Conservation (phyloP, 306 rosid genomes). For the Inga laurina region DNA sequence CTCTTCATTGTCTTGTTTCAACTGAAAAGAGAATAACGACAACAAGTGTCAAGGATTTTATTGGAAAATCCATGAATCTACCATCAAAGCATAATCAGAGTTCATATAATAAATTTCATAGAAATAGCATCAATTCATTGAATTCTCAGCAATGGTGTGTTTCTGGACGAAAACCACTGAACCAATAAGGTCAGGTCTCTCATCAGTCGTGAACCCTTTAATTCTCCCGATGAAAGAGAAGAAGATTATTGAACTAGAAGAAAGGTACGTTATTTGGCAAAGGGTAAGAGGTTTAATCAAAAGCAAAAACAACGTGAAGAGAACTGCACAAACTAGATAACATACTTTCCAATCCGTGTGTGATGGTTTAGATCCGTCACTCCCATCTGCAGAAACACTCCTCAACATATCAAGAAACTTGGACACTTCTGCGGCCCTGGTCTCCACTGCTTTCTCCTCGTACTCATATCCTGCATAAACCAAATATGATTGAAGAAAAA, state of each 20-base stretch:
- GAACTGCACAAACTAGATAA: slow-evolving; percentile 26
- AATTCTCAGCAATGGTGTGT: slow-evolving; percentile 15
- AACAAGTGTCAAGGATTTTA: background rate
- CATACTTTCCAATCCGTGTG: slow-evolving; percentile 88
- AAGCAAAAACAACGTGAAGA: slow-evolving; percentile 20
- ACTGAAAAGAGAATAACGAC: slow-evolving; percentile 54
- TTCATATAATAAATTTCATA: slow-evolving; percentile 14
- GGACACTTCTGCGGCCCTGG: slow-evolving; percentile 67
- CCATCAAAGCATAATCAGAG: slow-evolving; percentile 20
- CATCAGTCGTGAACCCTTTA: slow-evolving; percentile 13
- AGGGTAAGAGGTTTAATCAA: background rate
- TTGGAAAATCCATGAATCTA: background rate
- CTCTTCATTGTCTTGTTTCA: slow-evolving; percentile 89
- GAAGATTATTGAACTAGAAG: background rate
- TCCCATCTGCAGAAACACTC: slow-evolving; percentile 55
- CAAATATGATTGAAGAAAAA: slow-evolving; percentile 14
- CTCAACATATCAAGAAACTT: slow-evolving; percentile 86
- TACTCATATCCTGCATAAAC: slow-evolving; percentile 48
- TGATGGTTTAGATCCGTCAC: slow-evolving; percentile 37
- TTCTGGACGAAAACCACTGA: slow-evolving; percentile 6
- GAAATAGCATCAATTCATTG: slow-evolving; percentile 11
- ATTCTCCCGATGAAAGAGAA: background rate
- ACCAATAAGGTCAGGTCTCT: slow-evolving; percentile 13
- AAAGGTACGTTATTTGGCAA: background rate
- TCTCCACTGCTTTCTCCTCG: slow-evolving; percentile 47